Conservation (phyloP, 257 asterid species). For the Solanum clarkiae region DNA sequence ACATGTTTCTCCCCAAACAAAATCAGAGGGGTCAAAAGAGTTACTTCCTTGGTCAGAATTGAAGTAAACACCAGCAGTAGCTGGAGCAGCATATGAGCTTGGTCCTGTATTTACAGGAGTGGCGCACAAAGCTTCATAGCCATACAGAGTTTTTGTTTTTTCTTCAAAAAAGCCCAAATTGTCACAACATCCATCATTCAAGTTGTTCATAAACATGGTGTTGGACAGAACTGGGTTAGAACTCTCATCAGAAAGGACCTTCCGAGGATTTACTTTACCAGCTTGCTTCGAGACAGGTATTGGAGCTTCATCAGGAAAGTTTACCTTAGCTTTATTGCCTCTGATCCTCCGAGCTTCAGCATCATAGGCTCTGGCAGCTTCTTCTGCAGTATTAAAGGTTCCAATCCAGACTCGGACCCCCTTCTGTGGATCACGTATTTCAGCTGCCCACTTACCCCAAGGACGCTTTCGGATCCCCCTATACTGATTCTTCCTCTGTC, state of each 20-base stretch:
- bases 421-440: slow-evolving; percentile 16
- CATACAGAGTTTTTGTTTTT: slow-evolving; percentile 35
- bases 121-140: slow-evolving; percentile 15
- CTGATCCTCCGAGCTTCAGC: slow-evolving; percentile 15
- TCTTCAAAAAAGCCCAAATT: slow-evolving; percentile 35
- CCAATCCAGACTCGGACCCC: slow-evolving; percentile 23
- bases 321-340: slow-evolving; percentile 21
- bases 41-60: slow-evolving; percentile 77
- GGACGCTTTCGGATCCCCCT: slow-evolving; percentile 26
- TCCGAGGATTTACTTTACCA: slow-evolving; percentile 18
- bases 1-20: slow-evolving; percentile 64
- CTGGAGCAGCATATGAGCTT: slow-evolving; percentile 25
- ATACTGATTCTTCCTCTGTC: slow-evolving; percentile 15
- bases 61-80: slow-evolving; percentile 35
- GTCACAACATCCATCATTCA: slow-evolving; percentile 11
- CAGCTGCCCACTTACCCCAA: slow-evolving; percentile 32
- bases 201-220: neutral
- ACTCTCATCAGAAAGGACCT: slow-evolving; percentile 12
- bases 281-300: slow-evolving; percentile 22
- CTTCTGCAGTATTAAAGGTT: slow-evolving; percentile 74
- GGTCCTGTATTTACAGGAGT: slow-evolving; percentile 20
- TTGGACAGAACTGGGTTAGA: neutral
- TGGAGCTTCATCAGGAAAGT: slow-evolving; percentile 15
- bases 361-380: slow-evolving; percentile 40
- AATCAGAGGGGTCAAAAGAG: slow-evolving; percentile 63